Evolutionary conservation across 495 filamentous ascomycete genomes (phyloP).

Genomic region (Aspergillus incahuasiensis): DNA sequence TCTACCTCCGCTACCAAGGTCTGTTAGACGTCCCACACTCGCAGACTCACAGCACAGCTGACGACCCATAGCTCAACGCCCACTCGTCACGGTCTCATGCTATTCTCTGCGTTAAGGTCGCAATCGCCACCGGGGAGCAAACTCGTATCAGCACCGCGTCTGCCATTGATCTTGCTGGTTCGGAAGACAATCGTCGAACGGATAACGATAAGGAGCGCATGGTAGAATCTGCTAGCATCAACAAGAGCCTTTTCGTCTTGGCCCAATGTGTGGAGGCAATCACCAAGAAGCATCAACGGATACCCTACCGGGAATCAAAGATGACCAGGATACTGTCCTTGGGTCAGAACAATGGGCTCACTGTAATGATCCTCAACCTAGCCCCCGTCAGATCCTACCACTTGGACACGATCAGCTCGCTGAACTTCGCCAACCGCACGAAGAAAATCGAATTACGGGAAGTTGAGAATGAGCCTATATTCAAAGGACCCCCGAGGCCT

Average conservation of each 20-base stretch:
- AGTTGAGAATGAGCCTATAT: slow-evolving; percentile 87
- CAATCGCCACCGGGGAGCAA: slow-evolving; percentile 65
- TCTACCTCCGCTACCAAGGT: slow-evolving; percentile 89
- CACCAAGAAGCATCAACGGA: slow-evolving; percentile 67
- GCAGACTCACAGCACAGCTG: slow-evolving; percentile 7
- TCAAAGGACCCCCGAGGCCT: slow-evolving; percentile 62
- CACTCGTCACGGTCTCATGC: slow-evolving; percentile 92
- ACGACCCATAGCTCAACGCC: slow-evolving; percentile 65
- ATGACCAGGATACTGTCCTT: slow-evolving; percentile 94
- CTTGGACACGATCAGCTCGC: slow-evolving; percentile 84
- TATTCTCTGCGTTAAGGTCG: slow-evolving; percentile 84
- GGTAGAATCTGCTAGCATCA: slow-evolving; percentile 96
- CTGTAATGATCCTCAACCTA: slow-evolving; percentile 94
- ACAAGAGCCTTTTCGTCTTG: slow-evolving; percentile 93
- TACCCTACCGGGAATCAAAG: slow-evolving; percentile 92
- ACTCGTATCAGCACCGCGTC: slow-evolving; percentile 77
- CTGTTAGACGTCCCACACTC: slow-evolving; percentile 1
- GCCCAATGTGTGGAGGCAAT: slow-evolving; percentile 97
- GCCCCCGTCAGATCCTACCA: slow-evolving; percentile 85
- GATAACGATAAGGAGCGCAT: slow-evolving; percentile 92
- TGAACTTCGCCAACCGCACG: slow-evolving; percentile 92
- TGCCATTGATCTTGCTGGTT: slow-evolving; percentile 94
- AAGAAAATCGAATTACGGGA: slow-evolving; percentile 96
- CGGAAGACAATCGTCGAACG: slow-evolving; percentile 91
- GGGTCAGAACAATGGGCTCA: slow-evolving; percentile 93